These are phyloP conservation scores for Candida dubliniensis DNA, from an alignment of 1,139 yeast genomes.

Conservation along the genomic window DNA sequence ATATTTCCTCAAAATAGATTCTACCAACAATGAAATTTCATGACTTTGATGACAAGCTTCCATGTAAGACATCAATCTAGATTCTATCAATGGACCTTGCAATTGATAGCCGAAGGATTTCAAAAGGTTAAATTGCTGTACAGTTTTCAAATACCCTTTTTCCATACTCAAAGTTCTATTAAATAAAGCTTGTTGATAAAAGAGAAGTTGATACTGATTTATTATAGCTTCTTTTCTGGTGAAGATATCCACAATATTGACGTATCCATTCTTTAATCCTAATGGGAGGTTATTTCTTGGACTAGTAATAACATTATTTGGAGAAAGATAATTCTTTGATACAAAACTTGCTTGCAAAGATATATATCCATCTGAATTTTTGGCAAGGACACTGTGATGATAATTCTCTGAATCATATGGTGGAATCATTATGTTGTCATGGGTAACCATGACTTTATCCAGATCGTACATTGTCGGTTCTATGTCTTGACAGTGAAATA, in stretches of 20 bases:
- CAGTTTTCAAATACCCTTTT: constrained; percentile 2
- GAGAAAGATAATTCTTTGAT: constrained; percentile 32
- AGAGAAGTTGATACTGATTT: constrained; percentile 42
- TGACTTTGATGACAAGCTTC: constrained; percentile 19
- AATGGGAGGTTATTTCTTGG: constrained; percentile 16
- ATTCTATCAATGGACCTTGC: constrained; percentile 30
- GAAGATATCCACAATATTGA: constrained; percentile 23
- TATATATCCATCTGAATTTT: constrained; percentile 37
- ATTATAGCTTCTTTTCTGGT: constrained; percentile 27
- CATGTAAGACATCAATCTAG: constrained; percentile 19
- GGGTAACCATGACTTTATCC: constrained; percentile 32
- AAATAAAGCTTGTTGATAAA: constrained; percentile 5
- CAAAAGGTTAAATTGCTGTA: constrained; percentile 24
- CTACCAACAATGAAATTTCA: constrained; percentile 17
- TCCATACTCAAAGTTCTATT: constrained; percentile 3
- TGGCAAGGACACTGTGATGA: constrained; percentile 36
- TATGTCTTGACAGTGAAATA: constrained; percentile 22
- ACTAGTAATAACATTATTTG: constrained; percentile 10
- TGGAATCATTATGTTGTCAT: constrained; percentile 40
- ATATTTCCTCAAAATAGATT: constrained; percentile 15
- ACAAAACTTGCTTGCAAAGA: constrained; percentile 36
- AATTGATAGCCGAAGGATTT: constrained; percentile 37
- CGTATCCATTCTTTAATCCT: constrained; percentile 35
- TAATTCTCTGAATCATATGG: constrained; percentile 34
- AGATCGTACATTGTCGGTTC: constrained; percentile 9